Evolutionary conservation across 805 yeast species (phyloP).

Genomic region (Tetrapisispora fleetii): DNA sequence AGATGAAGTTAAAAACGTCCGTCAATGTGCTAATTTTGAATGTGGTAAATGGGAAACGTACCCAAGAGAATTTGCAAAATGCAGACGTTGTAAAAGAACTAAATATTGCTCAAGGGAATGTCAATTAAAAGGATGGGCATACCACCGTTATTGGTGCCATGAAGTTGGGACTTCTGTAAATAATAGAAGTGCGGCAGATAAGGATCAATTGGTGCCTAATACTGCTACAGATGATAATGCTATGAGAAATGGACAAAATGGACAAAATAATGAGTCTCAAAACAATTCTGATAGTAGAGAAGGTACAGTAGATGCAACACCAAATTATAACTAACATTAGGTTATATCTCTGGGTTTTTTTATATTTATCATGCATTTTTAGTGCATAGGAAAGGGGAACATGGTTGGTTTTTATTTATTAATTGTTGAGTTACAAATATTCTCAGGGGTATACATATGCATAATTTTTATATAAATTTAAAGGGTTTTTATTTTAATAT

Average conservation of each 20-base stretch:
- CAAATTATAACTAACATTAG: neutral
- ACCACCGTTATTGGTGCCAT: constrained; percentile 91
- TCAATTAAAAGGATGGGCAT: constrained; percentile 84
- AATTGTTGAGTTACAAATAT: neutral
- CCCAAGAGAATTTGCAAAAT: constrained; percentile 90
- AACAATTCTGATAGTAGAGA: constrained; percentile 2
- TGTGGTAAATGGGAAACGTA: constrained; percentile 92
- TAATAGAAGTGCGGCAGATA: neutral
- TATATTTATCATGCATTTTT: neutral
- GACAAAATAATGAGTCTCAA: neutral
- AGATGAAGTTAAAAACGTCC: constrained; percentile 75
- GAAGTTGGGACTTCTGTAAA: constrained; percentile 28
- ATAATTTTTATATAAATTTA: no score
- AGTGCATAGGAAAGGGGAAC: neutral
- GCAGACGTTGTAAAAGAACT: constrained; percentile 87
- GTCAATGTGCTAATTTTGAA: constrained; percentile 88
- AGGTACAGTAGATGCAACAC: neutral
- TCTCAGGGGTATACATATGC: neutral
- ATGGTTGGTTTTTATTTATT: neutral
- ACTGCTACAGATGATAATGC: neutral
- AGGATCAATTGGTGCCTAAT: neutral
- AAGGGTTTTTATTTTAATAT: neutral
- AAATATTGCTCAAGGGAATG: constrained; percentile 91
- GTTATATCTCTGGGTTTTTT: neutral
- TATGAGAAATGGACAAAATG: neutral